phyloP scores from a whole-genome alignment of 768 basidiomycete genomes.

The Boletus subparvulus region DNA sequence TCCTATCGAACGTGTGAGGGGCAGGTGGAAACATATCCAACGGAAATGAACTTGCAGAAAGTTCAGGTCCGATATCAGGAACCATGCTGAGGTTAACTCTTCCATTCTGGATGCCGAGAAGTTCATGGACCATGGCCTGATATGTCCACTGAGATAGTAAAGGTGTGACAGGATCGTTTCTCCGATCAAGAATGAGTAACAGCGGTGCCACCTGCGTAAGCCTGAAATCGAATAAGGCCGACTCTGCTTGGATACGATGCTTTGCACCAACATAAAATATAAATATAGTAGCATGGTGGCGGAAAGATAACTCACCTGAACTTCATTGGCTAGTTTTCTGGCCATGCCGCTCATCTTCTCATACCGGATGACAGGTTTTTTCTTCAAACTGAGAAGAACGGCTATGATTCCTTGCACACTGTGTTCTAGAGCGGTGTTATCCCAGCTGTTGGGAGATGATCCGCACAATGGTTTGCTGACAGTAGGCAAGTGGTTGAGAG shows the following conservation, averaged over 20 bases:
- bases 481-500: slow-evolving; percentile 74
- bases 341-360: slow-evolving; percentile 93
- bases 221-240: slow-evolving; percentile 88
- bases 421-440: slow-evolving; percentile 69
- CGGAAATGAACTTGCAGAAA: slow-evolving; percentile 55
- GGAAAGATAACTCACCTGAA: slow-evolving; percentile 55
- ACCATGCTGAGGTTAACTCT: slow-evolving; percentile 82
- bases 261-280: slow-evolving; percentile 33
- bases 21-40: slow-evolving; percentile 1
- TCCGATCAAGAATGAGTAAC: slow-evolving; percentile 87
- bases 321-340: slow-evolving; percentile 80
- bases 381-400: slow-evolving; percentile 90
- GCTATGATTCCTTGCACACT: slow-evolving; percentile 80
- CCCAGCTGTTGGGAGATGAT: slow-evolving; percentile 70
- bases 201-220: slow-evolving; percentile 85
- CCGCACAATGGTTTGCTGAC: slow-evolving; percentile 67
- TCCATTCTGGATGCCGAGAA: slow-evolving; percentile 91
- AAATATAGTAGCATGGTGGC: not conserved
- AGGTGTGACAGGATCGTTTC: slow-evolving; percentile 97
- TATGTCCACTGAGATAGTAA: slow-evolving; percentile 98
- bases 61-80: slow-evolving; percentile 82
- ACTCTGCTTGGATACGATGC: slow-evolving; percentile 80
- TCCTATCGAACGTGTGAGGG: slow-evolving; percentile 53
- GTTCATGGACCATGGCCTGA: slow-evolving; percentile 98
- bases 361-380: slow-evolving; percentile 92